Conservation (phyloP, 306 rosid species). For the Gastrolobium villosum region DNA sequence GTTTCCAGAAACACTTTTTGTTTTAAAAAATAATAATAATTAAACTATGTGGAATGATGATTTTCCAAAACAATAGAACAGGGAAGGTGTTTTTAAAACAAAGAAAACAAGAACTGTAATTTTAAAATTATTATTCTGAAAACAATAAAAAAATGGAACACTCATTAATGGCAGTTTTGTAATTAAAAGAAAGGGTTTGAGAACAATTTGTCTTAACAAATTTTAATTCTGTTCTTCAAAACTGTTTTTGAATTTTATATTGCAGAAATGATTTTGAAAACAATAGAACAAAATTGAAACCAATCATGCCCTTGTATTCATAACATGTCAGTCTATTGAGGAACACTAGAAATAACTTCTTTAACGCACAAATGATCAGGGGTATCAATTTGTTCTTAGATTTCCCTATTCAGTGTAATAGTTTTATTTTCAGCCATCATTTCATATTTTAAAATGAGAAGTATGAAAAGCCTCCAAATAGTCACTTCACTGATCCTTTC, state of each 20-base stretch:
- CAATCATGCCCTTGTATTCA: neutral
- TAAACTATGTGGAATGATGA: neutral
- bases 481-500: slow-evolving; percentile 12
- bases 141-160: slow-evolving; percentile 13
- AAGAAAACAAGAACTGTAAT: slow-evolving; percentile 23
- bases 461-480: neutral
- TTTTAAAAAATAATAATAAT: slow-evolving; percentile 4
- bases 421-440: neutral
- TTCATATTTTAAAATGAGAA: neutral
- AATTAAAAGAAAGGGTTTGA: neutral
- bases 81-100: neutral
- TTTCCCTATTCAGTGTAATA: neutral
- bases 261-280: neutral
- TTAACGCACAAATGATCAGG: slow-evolving; percentile 1
- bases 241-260: neutral
- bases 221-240: neutral
- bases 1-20: slow-evolving; percentile 28
- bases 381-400: neutral
- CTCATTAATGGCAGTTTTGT: neutral
- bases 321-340: neutral
- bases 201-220: neutral
- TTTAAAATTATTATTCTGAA: neutral
- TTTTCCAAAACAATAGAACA: neutral
- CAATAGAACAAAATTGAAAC: neutral
- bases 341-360: slow-evolving; percentile 1